Percentiles rank a stretch among this genome's conserved stretches.
These are phyloP conservation scores for Solanum neorickii DNA, from an alignment of 257 asterid species.

Conservation along the genomic window DNA sequence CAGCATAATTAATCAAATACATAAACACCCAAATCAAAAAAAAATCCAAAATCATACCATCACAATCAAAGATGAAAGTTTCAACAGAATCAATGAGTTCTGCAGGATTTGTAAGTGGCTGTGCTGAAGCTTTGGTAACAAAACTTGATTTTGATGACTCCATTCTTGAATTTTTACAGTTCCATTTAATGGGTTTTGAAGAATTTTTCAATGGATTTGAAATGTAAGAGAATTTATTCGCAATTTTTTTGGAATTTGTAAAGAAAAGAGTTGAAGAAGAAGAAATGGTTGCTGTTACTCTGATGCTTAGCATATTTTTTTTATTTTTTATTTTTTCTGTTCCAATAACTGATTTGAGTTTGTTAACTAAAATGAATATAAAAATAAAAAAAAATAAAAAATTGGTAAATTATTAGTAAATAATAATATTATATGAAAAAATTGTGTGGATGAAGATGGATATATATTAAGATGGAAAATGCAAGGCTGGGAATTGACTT, in stretches of 20 bases:
- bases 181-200: conserved; percentile 39
- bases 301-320: conserved; percentile 34
- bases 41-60: conserved; percentile 41
- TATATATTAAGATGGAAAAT: neutral
- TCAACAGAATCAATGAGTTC: conserved; percentile 84
- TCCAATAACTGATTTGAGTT: neutral
- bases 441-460: neutral
- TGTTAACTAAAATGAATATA: neutral
- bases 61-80: conserved; percentile 95
- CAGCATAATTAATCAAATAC: neutral
- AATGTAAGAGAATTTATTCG: conserved; percentile 23
- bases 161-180: conserved; percentile 29
- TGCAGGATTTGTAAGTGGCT: conserved; percentile 69
- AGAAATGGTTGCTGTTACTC: conserved; percentile 25
- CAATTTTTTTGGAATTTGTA: conserved; percentile 17
- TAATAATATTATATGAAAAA: neutral
- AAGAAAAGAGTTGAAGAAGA: conserved; percentile 25
- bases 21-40: neutral
- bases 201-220: conserved; percentile 37
- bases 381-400: neutral
- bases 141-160: conserved; percentile 29
- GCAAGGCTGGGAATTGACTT: neutral
- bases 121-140: conserved; percentile 44
- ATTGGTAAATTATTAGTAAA: neutral
- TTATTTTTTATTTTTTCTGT: neutral